Conservation (phyloP, 2,329 filamentous ascomycete species). For the Paecilomyces niveus region DNA sequence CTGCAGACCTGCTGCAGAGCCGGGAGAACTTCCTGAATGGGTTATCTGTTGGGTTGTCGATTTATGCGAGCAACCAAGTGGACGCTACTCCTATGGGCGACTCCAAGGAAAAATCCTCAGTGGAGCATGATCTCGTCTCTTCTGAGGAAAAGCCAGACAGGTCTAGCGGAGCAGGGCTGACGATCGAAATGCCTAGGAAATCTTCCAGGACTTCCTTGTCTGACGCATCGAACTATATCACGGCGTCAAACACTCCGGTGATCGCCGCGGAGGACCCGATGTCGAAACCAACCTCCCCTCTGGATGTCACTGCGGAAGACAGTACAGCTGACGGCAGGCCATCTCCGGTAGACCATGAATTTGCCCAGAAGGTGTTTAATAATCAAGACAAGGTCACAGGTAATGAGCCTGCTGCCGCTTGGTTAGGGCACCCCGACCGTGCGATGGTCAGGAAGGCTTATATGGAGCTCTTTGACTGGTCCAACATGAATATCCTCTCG, state of each 20-base stretch:
- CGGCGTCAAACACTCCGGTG: conserved; percentile 36
- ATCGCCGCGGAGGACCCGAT: conserved; percentile 23
- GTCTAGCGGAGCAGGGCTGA: conserved; percentile 15
- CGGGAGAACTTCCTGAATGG: not conserved
- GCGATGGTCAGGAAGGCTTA: conserved; percentile 62
- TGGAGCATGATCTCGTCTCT: conserved; percentile 12
- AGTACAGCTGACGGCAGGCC: conserved; percentile 19
- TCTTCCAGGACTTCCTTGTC: conserved; percentile 29
- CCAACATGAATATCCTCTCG: conserved; percentile 68
- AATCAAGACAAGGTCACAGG: conserved; percentile 70
- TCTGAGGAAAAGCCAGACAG: conserved; percentile 18
- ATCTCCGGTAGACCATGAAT: conserved; percentile 63
- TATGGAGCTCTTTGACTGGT: conserved; percentile 87
- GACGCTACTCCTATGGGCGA: not conserved
- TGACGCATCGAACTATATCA: conserved; percentile 37
- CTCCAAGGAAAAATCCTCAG: conserved; percentile 2
- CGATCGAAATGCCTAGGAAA: conserved; percentile 16
- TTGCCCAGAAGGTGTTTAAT: conserved; percentile 75
- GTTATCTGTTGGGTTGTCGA: not conserved
- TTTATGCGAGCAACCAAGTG: not conserved
- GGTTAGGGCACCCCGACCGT: conserved; percentile 63
- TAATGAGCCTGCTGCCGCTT: conserved; percentile 74
- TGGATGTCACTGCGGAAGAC: conserved; percentile 11
- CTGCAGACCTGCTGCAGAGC: not conserved
- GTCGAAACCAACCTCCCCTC: conserved; percentile 1